Percentiles rank a stretch among this genome's conserved stretches.
phyloP scores from a whole-genome alignment of 108 stramenopile species.

The Cyclotella baltica region DNA sequence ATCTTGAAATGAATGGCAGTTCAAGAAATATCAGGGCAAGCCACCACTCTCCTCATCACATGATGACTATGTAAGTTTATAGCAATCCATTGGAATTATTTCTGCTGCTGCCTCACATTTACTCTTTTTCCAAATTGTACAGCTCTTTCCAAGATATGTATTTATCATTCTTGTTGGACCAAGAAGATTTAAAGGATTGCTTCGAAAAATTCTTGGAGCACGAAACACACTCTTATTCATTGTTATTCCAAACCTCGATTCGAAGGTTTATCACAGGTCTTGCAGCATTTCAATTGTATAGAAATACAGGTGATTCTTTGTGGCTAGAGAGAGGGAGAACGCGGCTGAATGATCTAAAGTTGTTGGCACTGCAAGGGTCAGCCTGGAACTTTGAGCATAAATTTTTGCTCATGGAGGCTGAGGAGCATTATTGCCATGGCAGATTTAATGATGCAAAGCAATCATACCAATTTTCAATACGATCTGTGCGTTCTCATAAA shows the following conservation, averaged over 20 bases:
- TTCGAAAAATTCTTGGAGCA: background rate
- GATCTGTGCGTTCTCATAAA: slow-evolving; percentile 3
- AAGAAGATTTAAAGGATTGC: background rate
- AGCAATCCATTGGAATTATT: background rate
- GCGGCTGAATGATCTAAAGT: background rate
- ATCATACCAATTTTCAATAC: slow-evolving; percentile 24
- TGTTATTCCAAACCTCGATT: background rate
- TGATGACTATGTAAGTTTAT: background rate
- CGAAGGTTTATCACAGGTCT: too few species aligned
- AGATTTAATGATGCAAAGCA: background rate
- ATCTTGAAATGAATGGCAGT: too few species aligned
- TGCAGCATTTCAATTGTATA: slow-evolving; percentile 8
- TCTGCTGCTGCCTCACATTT: background rate
- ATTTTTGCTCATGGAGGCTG: slow-evolving; percentile 19
- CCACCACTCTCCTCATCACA: background rate
- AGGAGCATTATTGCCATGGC: slow-evolving; percentile 17
- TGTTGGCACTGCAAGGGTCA: background rate
- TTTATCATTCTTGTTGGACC: background rate
- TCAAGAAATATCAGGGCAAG: too few species aligned
- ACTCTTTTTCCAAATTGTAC: background rate
- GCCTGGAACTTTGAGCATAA: slow-evolving; percentile 41
- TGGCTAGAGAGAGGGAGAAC: slow-evolving; percentile 3
- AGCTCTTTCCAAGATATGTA: background rate
- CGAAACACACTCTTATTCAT: background rate
- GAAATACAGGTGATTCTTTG: background rate